Conservation (phyloP, 257 asterid species). For the Misopates orontium region DNA sequence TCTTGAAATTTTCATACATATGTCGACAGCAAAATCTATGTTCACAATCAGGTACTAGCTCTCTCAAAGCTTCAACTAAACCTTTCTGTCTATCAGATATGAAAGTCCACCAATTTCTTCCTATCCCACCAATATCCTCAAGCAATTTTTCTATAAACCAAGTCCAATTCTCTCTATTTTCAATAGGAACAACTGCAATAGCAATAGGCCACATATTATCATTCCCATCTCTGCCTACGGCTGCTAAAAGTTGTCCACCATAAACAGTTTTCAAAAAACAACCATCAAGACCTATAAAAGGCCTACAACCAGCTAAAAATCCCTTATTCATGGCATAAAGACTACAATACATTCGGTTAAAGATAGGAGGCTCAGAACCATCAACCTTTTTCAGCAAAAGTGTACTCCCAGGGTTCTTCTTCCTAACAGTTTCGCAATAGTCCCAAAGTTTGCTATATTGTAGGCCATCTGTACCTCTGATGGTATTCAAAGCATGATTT, state of each 20-base stretch:
- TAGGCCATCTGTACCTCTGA: not conserved
- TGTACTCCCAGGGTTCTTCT: not conserved
- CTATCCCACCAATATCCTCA: no score
- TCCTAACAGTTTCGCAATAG: no score
- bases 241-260: not conserved
- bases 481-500: not conserved
- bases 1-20: no score
- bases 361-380: not conserved
- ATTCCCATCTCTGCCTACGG: conserved; percentile 16
- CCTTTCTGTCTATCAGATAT: conserved; percentile 7
- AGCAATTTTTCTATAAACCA: not conserved
- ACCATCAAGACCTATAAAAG: not conserved
- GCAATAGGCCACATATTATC: no score
- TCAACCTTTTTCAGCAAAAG: not conserved
- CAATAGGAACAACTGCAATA: not conserved
- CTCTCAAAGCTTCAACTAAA: not conserved
- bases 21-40: no score
- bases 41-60: not conserved
- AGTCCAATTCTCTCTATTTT: not conserved
- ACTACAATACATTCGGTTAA: no score
- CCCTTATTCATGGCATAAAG: not conserved
- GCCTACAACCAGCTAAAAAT: conserved; percentile 10
- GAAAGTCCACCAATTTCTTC: not conserved
- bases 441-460: not conserved
- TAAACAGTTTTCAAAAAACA: no score